These are phyloP conservation scores for Globisporangium cystogenes DNA, from an alignment of 352 stramenopile species.

Conservation along the genomic window DNA sequence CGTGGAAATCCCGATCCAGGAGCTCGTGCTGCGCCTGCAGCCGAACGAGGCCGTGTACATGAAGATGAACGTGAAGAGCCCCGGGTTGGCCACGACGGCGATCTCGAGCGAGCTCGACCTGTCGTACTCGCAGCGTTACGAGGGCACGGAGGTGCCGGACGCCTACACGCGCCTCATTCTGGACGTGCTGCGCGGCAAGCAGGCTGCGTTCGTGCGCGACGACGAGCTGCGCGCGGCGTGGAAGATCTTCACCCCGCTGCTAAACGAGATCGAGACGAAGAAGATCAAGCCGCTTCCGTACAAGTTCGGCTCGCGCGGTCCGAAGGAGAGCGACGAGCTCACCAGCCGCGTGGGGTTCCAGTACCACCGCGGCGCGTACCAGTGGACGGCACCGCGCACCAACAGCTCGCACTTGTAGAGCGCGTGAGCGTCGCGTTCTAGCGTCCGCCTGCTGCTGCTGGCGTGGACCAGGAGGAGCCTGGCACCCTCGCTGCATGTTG, in stretches of 20 bases:
- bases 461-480: too few relatives aligned
- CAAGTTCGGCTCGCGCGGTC: constrained; percentile 90
- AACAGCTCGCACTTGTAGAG: constrained; percentile 46
- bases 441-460: neutral
- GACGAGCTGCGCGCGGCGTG: constrained; percentile 96
- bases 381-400: constrained; percentile 52
- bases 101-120: constrained; percentile 97
- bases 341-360: constrained; percentile 61
- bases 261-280: constrained; percentile 94
- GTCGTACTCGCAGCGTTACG: constrained; percentile 91
- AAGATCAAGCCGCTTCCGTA: constrained; percentile 92
- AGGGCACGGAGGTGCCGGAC: constrained; percentile 88
- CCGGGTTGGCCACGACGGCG: constrained; percentile 84
- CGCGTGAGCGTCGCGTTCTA: neutral
- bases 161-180: constrained; percentile 98
- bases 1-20: constrained; percentile 88
- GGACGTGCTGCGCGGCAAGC: constrained; percentile 95
- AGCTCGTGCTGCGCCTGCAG: constrained; percentile 97
- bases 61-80: constrained; percentile 96
- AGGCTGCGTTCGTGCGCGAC: constrained; percentile 95
- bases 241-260: constrained; percentile 97
- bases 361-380: constrained; percentile 73
- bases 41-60: constrained; percentile 96
- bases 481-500: too few relatives aligned
- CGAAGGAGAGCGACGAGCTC: constrained; percentile 86